phyloP scores from a whole-genome alignment of 192 early-diverging fungal species.

The Linnemannia hyalina region DNA sequence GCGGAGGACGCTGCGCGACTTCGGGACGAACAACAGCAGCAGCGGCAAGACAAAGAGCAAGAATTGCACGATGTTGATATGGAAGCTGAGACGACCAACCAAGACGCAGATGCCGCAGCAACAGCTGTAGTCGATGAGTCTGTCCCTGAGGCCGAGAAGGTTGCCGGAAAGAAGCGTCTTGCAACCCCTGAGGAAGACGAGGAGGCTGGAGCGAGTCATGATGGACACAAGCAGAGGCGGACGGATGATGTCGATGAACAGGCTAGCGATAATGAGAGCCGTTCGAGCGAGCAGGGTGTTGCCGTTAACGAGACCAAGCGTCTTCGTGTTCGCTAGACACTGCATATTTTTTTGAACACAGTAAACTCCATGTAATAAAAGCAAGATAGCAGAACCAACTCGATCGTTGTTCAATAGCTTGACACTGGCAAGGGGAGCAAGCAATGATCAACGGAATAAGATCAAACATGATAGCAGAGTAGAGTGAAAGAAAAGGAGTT shows the following conservation, averaged over 20 bases:
- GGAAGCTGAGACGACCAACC: neutral
- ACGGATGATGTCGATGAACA: neutral
- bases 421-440: too few relatives aligned
- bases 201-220: neutral
- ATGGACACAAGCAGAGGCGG: neutral
- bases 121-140: neutral
- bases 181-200: constrained; percentile 8
- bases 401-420: too few relatives aligned
- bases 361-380: neutral
- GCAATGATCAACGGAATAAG: too few relatives aligned
- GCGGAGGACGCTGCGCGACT: constrained; percentile 23
- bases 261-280: constrained; percentile 9
- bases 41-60: constrained; percentile 2
- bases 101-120: neutral
- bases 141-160: neutral
- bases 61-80: neutral
- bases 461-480: too few relatives aligned
- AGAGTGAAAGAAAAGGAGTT: neutral
- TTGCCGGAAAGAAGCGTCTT: constrained; percentile 23
- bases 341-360: neutral
- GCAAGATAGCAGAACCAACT: too few relatives aligned
- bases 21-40: constrained; percentile 10
- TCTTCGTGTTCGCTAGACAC: constrained; percentile 28
- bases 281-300: constrained; percentile 10
- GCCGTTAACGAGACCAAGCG: constrained; percentile 37